Evolutionary conservation across 345 rosid genomes (phyloP).

Genomic region (Mangifera indica): DNA sequence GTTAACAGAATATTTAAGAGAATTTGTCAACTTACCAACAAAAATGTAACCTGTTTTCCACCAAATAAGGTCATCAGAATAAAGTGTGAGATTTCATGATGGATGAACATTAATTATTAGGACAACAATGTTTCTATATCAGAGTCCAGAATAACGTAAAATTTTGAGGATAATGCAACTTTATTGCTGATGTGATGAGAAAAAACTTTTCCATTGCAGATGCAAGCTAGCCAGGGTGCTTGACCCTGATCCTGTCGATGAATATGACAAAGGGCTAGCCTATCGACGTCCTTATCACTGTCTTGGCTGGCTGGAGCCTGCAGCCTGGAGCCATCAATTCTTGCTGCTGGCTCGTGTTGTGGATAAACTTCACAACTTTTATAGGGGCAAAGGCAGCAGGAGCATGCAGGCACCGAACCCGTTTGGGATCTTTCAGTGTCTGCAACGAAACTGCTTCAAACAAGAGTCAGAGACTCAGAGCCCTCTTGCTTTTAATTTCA

Average conservation of each 20-base stretch:
- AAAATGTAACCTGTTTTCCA: too few relatives aligned
- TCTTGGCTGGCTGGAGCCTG: too few relatives aligned
- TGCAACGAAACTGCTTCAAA: neutral
- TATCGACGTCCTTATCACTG: neutral
- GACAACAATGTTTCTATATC: too few relatives aligned
- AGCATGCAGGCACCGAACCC: neutral
- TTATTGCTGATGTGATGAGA: too few relatives aligned
- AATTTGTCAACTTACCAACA: neutral
- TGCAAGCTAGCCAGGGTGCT: neutral
- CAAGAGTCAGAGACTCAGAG: neutral
- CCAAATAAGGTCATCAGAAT: too few relatives aligned
- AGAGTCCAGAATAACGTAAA: too few relatives aligned
- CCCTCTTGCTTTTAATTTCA: neutral
- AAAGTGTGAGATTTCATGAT: too few relatives aligned
- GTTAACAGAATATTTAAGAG: too few relatives aligned
- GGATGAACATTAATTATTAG: too few relatives aligned
- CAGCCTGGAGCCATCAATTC: neutral
- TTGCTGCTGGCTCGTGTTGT: neutral
- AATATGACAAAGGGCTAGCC: neutral
- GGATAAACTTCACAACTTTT: neutral
- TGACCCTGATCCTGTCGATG: neutral
- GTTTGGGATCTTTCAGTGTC: neutral
- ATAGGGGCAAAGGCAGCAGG: neutral
- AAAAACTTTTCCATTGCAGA: too few relatives aligned
- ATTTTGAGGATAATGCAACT: too few relatives aligned